These are phyloP conservation scores for Mortierella sp. DNA, from an alignment of 371 early-diverging fungal genomes.

Conservation along the genomic window DNA sequence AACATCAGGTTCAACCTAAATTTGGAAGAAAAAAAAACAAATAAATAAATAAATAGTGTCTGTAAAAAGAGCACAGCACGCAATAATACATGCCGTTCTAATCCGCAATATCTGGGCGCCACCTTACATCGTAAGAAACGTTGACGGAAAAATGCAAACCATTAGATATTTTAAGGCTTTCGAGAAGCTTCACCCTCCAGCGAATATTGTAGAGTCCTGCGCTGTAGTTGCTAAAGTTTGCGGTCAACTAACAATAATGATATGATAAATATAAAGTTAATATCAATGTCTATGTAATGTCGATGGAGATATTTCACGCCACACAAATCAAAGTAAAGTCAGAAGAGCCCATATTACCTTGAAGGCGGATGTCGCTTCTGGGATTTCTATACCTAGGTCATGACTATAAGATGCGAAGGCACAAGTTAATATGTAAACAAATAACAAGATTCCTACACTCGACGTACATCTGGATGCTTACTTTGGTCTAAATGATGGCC, in stretches of 20 bases:
- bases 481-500: constrained; percentile 18
- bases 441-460: too few relatives aligned
- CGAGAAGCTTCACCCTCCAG: constrained; percentile 40
- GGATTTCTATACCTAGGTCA: constrained; percentile 9
- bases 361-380: constrained; percentile 24
- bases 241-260: constrained; percentile 18
- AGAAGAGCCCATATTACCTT: constrained; percentile 15
- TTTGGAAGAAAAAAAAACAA: not conserved
- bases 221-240: constrained; percentile 28
- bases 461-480: not conserved
- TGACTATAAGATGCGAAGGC: constrained; percentile 8
- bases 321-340: not conserved
- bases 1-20: constrained; percentile 41
- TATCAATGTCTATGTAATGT: too few relatives aligned
- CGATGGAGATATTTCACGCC: not conserved
- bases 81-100: not conserved
- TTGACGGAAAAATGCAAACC: constrained; percentile 45
- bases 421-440: too few relatives aligned
- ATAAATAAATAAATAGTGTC: not conserved
- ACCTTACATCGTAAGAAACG: constrained; percentile 41
- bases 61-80: not conserved
- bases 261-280: too few relatives aligned
- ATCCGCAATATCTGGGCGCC: too few relatives aligned
- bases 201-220: constrained; percentile 38
- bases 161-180: constrained; percentile 30